Percentiles rank a stretch among this genome's conserved stretches.
Conservation (phyloP, 2,329 filamentous ascomycete species). For the Penicillium sp. region DNA sequence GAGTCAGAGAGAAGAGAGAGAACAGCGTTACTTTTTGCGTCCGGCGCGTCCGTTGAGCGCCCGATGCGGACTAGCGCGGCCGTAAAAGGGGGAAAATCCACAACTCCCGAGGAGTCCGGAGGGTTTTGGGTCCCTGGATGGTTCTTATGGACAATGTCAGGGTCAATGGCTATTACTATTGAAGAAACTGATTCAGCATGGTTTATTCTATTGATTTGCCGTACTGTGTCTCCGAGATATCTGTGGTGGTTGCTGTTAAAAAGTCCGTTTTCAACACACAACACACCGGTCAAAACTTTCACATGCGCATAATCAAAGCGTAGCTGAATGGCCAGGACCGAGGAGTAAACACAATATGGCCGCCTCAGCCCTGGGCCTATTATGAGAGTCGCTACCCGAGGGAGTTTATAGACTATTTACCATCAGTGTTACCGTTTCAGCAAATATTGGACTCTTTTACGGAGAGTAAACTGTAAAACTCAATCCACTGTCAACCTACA, state of each 20-base stretch:
- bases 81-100: constrained; percentile 38
- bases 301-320: constrained; percentile 14
- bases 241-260: neutral
- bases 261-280: neutral
- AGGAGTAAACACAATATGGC: constrained; percentile 4
- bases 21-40: constrained; percentile 30
- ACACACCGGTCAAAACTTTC: constrained; percentile 11
- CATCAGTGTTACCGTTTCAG: neutral
- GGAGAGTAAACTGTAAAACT: neutral
- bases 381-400: neutral
- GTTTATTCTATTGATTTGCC: neutral
- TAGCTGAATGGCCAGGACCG: neutral
- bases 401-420: too few species aligned
- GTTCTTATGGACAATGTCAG: neutral
- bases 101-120: constrained; percentile 28
- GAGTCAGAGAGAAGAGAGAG: neutral
- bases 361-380: neutral
- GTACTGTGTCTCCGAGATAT: neutral
- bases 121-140: neutral
- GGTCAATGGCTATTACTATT: neutral
- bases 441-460: neutral
- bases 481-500: neutral
- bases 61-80: constrained; percentile 36
- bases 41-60: constrained; percentile 37
- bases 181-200: neutral